phyloP scores from a whole-genome alignment of 2,329 filamentous ascomycete species.

The Aspergillus pseudotamarii region DNA sequence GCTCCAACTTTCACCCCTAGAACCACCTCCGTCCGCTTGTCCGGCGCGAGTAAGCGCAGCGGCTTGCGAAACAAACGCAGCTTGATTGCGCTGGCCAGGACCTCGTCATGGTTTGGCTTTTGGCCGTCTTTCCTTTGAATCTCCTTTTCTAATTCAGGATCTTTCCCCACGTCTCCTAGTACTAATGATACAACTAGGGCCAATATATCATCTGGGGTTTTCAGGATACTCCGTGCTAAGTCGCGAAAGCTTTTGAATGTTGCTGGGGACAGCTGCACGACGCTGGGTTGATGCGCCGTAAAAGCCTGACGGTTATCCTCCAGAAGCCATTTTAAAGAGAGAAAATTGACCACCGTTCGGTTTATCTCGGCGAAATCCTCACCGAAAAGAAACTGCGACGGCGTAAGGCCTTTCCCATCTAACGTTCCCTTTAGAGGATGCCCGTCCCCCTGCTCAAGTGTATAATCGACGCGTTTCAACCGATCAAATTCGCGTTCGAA shows the following conservation, averaged over 20 bases:
- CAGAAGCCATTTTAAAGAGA: constrained; percentile 42
- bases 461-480: background rate
- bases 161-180: constrained; percentile 47
- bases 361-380: constrained; percentile 42
- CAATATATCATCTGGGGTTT: constrained; percentile 25
- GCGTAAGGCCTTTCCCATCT: constrained; percentile 1
- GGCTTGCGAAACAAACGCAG: background rate
- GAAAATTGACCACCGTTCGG: constrained; percentile 41
- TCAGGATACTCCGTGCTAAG: constrained; percentile 9
- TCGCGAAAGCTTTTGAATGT: constrained; percentile 34
- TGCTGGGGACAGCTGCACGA: constrained; percentile 25
- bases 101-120: constrained; percentile 3
- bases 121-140: background rate
- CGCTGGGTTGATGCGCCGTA: constrained; percentile 28
- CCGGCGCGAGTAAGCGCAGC: background rate
- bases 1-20: constrained; percentile 2
- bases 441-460: background rate
- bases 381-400: constrained; percentile 11
- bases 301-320: constrained; percentile 39
- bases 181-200: constrained; percentile 38
- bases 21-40: background rate
- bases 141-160: constrained; percentile 18
- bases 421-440: background rate
- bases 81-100: background rate
- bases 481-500: background rate